Base-by-base conservation (phyloP, 2,329 filamentous ascomycete genomes). In the Dissoconium aciculare region DNA sequence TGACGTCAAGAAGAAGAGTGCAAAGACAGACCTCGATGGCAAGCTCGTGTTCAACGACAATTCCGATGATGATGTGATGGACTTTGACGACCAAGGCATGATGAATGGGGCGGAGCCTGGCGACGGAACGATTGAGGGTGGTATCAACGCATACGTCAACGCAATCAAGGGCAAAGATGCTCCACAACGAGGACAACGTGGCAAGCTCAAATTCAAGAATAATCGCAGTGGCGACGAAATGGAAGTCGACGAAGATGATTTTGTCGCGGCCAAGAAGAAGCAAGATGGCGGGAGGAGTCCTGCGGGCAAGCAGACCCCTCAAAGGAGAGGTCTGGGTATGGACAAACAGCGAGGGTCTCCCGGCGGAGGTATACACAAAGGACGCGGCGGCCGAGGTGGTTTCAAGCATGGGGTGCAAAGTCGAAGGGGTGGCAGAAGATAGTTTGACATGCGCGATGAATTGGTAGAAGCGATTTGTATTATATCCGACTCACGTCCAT, bases 21-120 rank as follows among this genome's bases (percentile, higher is more conserved):
- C 74, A 31, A 79, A 72, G 62, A 66, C 66, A 10, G 74, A 89
- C 47, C 55, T 76, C 28, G 81, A 91, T 51, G 82, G 82, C 38
- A 89, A 85, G 58, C 68, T 91, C 25, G 69, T 91, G 41, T 65
- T 91, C 31, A 77, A 74, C 44, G 62, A 59, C 9, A 48, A 50
- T 11, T 41, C 39, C 4, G 54, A 52, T 23, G 53, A 52, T 14
- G 58, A 59, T 25, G 63, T 64, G 13, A 69, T 68, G 44, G 68
- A 70, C 17, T 57, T 81, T 45, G 77, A 84, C 29, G 59, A 61
- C 33, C 62, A 69, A 12, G 60, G 59, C 13, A 43, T 47, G 38
- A 15, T 46, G 5, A 34, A 44, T 27, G 52, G 46, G 4, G 35
- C 37, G 5, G 51, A 57, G 21, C 51, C 53, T 5, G 54, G 53